These are phyloP conservation scores for Fusarium sp. DNA, from an alignment of 2,329 filamentous ascomycete species.

Conservation along the genomic window DNA sequence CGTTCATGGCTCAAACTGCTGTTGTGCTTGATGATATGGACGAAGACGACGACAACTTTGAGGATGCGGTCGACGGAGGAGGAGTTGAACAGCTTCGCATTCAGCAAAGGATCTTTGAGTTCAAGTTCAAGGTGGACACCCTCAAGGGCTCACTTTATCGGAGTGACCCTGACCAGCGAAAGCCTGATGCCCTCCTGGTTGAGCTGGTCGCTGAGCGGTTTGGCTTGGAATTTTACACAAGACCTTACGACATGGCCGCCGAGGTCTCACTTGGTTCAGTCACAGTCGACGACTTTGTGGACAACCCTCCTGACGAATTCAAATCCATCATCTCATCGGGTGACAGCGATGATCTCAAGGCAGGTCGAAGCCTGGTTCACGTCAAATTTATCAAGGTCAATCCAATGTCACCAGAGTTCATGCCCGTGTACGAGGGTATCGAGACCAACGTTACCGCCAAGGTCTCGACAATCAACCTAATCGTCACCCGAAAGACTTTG, in stretches of 20 bases:
- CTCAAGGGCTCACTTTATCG: constrained; percentile 92
- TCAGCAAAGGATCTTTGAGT: constrained; percentile 92
- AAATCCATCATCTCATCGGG: constrained; percentile 96
- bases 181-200: constrained; percentile 84
- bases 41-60: constrained; percentile 72
- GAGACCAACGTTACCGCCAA: constrained; percentile 92
- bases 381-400: constrained; percentile 93
- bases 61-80: constrained; percentile 71
- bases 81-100: constrained; percentile 72
- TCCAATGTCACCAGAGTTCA: constrained; percentile 90
- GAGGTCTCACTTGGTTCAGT: constrained; percentile 89
- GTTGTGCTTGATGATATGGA: constrained; percentile 84
- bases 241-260: constrained; percentile 92
- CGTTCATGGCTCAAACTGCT: constrained; percentile 78
- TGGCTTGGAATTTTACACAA: constrained; percentile 85
- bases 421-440: constrained; percentile 90
- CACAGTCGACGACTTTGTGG: constrained; percentile 94
- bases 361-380: constrained; percentile 84
- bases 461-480: constrained; percentile 94
- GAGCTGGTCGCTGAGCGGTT: constrained; percentile 93
- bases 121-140: constrained; percentile 95
- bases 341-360: constrained; percentile 75
- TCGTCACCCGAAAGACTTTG: constrained; percentile 92
- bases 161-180: constrained; percentile 81
- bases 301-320: constrained; percentile 88